Evolutionary conservation across 208 protist genomes (phyloP).

Genomic region (Acanthamoeba divionensis): DNA sequence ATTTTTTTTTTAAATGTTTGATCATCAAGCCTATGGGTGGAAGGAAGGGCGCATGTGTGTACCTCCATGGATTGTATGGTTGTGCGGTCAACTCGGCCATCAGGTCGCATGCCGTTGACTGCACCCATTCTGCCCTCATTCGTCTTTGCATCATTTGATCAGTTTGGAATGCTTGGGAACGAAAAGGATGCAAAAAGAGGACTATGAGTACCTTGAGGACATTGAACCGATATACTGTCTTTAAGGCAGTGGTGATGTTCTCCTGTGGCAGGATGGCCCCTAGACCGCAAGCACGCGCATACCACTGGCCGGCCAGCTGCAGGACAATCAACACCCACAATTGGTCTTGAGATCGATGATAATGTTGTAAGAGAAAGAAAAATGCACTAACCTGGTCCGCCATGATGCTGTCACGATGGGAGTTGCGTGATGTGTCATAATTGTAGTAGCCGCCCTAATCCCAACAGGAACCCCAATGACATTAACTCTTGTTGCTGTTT

Average conservation of each 20-base stretch:
- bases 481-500: too few species aligned
- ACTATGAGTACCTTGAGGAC: constrained; percentile 39
- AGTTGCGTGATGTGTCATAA: constrained; percentile 58
- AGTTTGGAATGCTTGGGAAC: too few species aligned
- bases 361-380: not conserved
- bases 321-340: too few species aligned
- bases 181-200: too few species aligned
- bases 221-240: constrained; percentile 65
- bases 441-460: constrained; percentile 66
- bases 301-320: constrained; percentile 72
- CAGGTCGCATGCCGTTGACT: constrained; percentile 79
- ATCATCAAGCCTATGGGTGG: not conserved
- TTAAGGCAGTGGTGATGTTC: constrained; percentile 27
- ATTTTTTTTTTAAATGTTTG: not conserved
- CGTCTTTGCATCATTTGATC: not conserved
- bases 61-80: constrained; percentile 75
- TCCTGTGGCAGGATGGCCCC: not conserved
- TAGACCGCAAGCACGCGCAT: constrained; percentile 57
- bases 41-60: not conserved
- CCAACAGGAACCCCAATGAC: too few species aligned
- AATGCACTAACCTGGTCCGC: constrained; percentile 50
- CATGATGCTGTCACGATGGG: constrained; percentile 68
- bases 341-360: not conserved
- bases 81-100: constrained; percentile 66
- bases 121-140: constrained; percentile 60